These are phyloP conservation scores for Dacryopinax spathularia DNA, from an alignment of 768 basidiomycete genomes.

Conservation along the genomic window DNA sequence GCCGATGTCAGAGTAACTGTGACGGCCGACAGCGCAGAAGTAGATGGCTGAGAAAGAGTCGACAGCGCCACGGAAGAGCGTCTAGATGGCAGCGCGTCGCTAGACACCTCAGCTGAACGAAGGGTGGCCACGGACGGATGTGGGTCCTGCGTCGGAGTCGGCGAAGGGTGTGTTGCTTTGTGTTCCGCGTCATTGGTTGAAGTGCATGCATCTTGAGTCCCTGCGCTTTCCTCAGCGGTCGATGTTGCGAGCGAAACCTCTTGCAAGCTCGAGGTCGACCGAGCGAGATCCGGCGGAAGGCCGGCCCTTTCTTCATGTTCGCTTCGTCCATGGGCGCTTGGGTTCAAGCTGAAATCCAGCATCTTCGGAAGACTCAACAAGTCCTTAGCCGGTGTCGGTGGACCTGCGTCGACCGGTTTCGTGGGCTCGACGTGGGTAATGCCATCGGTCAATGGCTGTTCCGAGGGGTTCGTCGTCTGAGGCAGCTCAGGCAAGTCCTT, in stretches of 20 bases:
- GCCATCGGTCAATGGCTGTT: no score
- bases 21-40: constrained; percentile 5
- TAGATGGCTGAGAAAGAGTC: constrained; percentile 18
- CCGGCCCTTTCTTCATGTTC: background rate
- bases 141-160: background rate
- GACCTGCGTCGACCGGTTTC: no score
- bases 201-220: background rate
- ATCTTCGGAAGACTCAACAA: background rate
- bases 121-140: background rate
- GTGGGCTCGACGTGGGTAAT: no score
- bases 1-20: constrained; percentile 42
- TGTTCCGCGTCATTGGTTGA: no score
- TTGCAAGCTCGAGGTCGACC: background rate
- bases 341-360: background rate
- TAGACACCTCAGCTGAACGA: background rate
- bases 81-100: constrained; percentile 13
- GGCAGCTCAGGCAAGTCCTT: no score
- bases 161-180: no score
- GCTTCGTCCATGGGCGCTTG: background rate
- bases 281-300: background rate
- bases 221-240: background rate
- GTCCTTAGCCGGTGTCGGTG: background rate
- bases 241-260: background rate
- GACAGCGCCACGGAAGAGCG: constrained; percentile 17
- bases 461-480: no score